Percentiles rank a stretch among this genome's conserved stretches.
These are phyloP conservation scores for Piloderma croceum DNA, from an alignment of 768 basidiomycete genomes.

Conservation along the genomic window DNA sequence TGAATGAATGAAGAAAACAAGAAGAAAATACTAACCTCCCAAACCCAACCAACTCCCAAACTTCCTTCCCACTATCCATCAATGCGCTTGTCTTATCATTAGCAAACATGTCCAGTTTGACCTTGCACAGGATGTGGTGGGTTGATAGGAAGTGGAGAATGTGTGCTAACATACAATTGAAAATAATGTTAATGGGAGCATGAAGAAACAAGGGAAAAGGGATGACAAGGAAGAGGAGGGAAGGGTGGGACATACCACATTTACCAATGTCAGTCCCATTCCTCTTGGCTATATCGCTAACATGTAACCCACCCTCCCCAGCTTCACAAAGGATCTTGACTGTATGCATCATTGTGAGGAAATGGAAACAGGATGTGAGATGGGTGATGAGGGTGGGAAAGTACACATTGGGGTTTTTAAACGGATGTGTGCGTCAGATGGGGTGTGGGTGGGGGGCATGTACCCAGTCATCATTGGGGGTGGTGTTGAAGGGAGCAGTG, in stretches of 20 bases:
- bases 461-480: constrained; percentile 83
- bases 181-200: background rate
- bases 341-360: constrained; percentile 66
- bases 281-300: constrained; percentile 37
- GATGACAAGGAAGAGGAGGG: no score
- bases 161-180: constrained; percentile 45
- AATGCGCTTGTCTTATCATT: constrained; percentile 64
- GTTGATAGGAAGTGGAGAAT: constrained; percentile 72
- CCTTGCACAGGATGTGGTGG: constrained; percentile 69
- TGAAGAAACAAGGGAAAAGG: no score
- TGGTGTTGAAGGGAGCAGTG: constrained; percentile 78
- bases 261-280: constrained; percentile 43
- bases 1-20: background rate
- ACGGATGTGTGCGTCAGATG: constrained; percentile 74
- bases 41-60: no score
- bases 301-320: constrained; percentile 48
- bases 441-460: constrained; percentile 89
- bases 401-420: constrained; percentile 76
- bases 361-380: constrained; percentile 66
- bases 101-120: constrained; percentile 65
- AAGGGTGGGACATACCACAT: constrained; percentile 41
- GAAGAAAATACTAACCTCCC: background rate
- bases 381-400: no score
- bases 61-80: constrained; percentile 60
- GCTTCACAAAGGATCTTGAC: constrained; percentile 66